A percentile compares a stretch with the other conserved stretches of the same genome.
phyloP scores from a whole-genome alignment of 1,139 yeast species.

The Wickerhamomyces sp. region DNA sequence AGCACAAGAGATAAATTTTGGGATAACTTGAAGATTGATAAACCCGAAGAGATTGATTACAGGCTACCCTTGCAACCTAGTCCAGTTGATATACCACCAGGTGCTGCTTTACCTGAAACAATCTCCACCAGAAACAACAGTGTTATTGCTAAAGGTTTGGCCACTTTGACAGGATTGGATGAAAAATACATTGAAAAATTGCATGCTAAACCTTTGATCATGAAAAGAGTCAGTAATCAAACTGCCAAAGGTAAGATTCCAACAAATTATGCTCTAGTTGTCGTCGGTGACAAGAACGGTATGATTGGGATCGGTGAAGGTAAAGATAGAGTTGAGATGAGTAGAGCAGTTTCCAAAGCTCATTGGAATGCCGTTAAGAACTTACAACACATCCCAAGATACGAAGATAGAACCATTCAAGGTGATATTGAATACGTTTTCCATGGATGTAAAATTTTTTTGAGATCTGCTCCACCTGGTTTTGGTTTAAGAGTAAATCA shows the following conservation, averaged over 20 bases:
- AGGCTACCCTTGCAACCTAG: constrained; percentile 38
- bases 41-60: constrained; percentile 34
- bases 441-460: constrained; percentile 79
- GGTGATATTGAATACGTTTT: constrained; percentile 80
- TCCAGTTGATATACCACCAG: constrained; percentile 27
- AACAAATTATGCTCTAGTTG: constrained; percentile 78
- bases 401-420: constrained; percentile 85
- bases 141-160: constrained; percentile 48
- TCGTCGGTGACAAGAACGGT: constrained; percentile 91
- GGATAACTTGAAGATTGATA: constrained; percentile 45
- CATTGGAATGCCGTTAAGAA: constrained; percentile 94
- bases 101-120: constrained; percentile 12
- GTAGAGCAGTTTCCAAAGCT: constrained; percentile 78
- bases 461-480: constrained; percentile 90
- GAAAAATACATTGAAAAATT: constrained; percentile 60
- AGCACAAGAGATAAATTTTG: constrained; percentile 52
- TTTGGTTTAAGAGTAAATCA: constrained; percentile 93
- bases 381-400: constrained; percentile 74
- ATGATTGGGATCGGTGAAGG: constrained; percentile 97
- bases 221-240: constrained; percentile 86
- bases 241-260: constrained; percentile 92
- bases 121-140: constrained; percentile 8
- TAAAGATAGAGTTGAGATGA: constrained; percentile 73
- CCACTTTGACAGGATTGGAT: constrained; percentile 71
- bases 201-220: constrained; percentile 59